Conservation (phyloP, 106 monocot species). For the Allium sativum region DNA sequence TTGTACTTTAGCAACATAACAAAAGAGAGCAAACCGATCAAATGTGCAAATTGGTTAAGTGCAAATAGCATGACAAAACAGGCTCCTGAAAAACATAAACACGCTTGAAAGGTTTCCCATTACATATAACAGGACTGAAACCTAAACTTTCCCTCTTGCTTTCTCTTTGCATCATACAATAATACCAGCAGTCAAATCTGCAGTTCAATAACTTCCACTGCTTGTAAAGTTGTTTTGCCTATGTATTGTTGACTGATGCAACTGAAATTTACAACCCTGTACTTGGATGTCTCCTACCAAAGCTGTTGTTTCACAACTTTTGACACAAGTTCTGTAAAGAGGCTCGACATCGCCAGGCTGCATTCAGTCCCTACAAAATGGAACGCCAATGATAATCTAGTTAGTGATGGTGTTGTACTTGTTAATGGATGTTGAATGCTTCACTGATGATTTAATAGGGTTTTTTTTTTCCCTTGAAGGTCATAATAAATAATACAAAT, state of each 20-base stretch:
- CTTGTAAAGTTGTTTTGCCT: conserved; percentile 68
- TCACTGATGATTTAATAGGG: too few species aligned
- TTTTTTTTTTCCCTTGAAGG: too few species aligned
- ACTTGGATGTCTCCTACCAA: conserved; percentile 3
- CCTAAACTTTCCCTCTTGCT: conserved; percentile 46
- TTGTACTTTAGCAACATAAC: conserved; percentile 52
- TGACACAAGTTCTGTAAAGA: conserved; percentile 13
- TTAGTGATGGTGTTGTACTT: too few species aligned
- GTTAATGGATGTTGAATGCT: too few species aligned
- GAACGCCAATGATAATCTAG: too few species aligned
- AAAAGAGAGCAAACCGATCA: conserved; percentile 77
- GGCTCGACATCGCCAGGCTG: too few species aligned
- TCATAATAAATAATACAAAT: too few species aligned
- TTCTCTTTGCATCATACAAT: conserved; percentile 81
- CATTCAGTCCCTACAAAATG: too few species aligned
- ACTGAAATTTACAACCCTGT: too few species aligned
- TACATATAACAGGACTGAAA: conserved; percentile 66
- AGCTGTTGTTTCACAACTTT: conserved; percentile 4
- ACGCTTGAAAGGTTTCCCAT: conserved; percentile 83
- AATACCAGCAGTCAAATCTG: conserved; percentile 63
- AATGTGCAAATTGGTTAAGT: conserved; percentile 62
- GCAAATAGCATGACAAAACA: conserved; percentile 72
- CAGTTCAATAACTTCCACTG: conserved; percentile 71
- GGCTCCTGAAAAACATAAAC: conserved; percentile 61
- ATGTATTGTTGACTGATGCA: conserved; percentile 27